A percentile compares a stretch with the other conserved stretches of the same genome.
phyloP scores from a whole-genome alignment of 176 grass and related monocot genomes.

The Carex scoparia region DNA sequence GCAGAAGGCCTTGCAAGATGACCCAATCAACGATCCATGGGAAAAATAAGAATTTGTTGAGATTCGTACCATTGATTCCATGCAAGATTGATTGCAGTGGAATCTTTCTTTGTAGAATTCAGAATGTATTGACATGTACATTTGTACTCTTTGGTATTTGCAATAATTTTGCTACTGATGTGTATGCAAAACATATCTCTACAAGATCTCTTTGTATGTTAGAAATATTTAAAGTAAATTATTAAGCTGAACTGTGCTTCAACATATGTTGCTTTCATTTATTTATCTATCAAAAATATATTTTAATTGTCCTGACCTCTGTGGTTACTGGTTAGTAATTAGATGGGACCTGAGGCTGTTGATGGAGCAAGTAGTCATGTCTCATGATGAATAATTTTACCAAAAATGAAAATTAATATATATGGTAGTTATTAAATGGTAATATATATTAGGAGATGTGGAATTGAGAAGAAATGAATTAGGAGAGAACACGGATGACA shows the following conservation, averaged over 20 bases:
- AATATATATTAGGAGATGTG: too few relatives aligned
- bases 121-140: not conserved
- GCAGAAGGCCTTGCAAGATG: slow-evolving; percentile 63
- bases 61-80: slow-evolving; percentile 4
- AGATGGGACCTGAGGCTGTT: too few relatives aligned
- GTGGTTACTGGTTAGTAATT: not conserved
- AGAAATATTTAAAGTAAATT: not conserved
- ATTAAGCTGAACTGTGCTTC: not conserved
- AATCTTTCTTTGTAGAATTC: slow-evolving; percentile 1
- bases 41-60: not conserved
- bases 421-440: too few relatives aligned
- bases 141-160: not conserved
- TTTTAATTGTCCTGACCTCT: not conserved
- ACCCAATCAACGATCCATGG: slow-evolving; percentile 56
- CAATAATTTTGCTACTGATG: not conserved
- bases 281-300: not conserved
- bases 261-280: not conserved
- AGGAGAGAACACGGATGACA: too few relatives aligned
- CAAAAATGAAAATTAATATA: too few relatives aligned
- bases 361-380: too few relatives aligned
- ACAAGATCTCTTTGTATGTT: not conserved
- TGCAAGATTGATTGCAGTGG: slow-evolving; percentile 9
- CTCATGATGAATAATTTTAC: too few relatives aligned
- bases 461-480: too few relatives aligned
- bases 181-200: not conserved